These are phyloP conservation scores for Solanum piurae DNA, from an alignment of 257 asterid genomes.

Conservation along the genomic window DNA sequence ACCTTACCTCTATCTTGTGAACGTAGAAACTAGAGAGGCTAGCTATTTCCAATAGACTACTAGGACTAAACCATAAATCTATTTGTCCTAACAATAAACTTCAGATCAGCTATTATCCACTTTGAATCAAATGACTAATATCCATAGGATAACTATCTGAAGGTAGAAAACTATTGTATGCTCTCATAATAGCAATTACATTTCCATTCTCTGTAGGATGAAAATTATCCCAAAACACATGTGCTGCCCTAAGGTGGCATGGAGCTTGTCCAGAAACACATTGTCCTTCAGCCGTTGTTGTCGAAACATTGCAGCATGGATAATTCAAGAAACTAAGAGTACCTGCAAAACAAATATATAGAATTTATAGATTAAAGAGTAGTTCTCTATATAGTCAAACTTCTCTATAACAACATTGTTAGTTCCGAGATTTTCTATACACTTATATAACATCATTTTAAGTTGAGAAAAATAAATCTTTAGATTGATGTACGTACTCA, in stretches of 20 bases:
- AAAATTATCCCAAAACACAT: slow-evolving; percentile 16
- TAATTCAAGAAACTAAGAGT: background rate
- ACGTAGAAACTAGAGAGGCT: background rate
- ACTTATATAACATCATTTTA: background rate
- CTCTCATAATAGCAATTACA: slow-evolving; percentile 6
- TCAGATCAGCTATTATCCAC: background rate
- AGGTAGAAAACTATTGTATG: slow-evolving; percentile 7
- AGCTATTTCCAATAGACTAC: background rate
- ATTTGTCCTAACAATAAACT: background rate
- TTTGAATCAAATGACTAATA: slow-evolving; percentile 10
- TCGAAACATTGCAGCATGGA: slow-evolving; percentile 22
- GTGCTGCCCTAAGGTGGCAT: slow-evolving; percentile 18
- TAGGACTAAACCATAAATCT: background rate
- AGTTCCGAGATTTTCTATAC: background rate
- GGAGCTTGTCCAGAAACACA: slow-evolving; percentile 3
- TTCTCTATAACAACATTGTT: background rate
- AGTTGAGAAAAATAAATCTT: background rate
- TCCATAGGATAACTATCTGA: slow-evolving; percentile 24
- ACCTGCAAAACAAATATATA: background rate
- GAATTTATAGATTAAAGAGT: background rate
- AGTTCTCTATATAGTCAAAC: background rate
- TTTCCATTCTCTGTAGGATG: slow-evolving; percentile 18
- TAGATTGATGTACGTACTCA: slow-evolving; percentile 8
- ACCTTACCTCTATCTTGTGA: background rate
- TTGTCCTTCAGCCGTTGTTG: background rate